Base-by-base conservation (phyloP, 805 yeast genomes). In the Ogataea paradorogensis region DNA sequence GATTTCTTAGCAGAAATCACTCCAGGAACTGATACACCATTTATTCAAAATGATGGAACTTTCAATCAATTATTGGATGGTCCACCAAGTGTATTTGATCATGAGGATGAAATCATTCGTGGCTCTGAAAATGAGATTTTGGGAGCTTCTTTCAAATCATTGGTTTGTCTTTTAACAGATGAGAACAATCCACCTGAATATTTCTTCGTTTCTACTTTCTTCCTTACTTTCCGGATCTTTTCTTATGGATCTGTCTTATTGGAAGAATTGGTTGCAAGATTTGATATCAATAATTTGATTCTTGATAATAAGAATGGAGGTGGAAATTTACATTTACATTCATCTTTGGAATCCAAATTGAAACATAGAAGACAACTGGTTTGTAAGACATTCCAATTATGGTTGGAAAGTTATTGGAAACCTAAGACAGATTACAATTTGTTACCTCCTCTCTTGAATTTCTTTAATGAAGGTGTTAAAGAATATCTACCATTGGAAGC, bases 331-430 rank as follows among this genome's bases (percentile, higher is more conserved):
- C 63, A 59, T 32, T 62, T 57, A 28, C 68, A 59, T 41, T 64
- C 75, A 2, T 63, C 73, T 15, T 24, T 53, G 48, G 67, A 72
- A 42, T 66, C 73, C 14, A 65, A 71, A 47, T 47, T 77, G 27
- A 78, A 74, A 52, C 80, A 72, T 47, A 72, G 93, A 58, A 67
- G 91, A 55, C 76, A 78, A 45, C 62, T 83, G 33, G 79, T 88
- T 27, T 78, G 82, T 49, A 77, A 75, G 48, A 70, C 83, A 59
- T 76, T 89, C 56, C 84, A 80, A 58, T 67, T 77, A 25, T 91
- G 99, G 99, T 65, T 91, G 60, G 95, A 88, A 60, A 82, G 93
- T 36, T 89, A 84, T 58, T 91, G 96, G 96, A 77, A 80, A 47
- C 76, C 74, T 33, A 69, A 72, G 30, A 39, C 62, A 5, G 95